Base-by-base conservation (phyloP, 495 filamentous ascomycete genomes). In the Penicillium maclennaniae region DNA sequence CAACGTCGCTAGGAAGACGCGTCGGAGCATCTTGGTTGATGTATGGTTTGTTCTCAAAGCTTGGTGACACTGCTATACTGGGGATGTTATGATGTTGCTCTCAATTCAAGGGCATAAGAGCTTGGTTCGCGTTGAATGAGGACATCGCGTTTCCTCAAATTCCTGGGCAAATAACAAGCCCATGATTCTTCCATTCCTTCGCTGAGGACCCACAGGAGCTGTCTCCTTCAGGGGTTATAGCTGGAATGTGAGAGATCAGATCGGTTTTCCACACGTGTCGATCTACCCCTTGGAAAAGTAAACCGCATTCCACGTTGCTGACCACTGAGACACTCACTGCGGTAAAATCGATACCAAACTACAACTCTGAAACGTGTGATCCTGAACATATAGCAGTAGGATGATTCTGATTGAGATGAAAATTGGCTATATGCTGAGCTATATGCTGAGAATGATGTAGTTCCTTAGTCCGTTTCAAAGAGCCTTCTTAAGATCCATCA, bases 401-500 rank as follows among this genome's bases (percentile, higher is more conserved):
- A 14, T 1, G 4, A 34, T 4, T 1, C 15, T 12, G 31, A 34
- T 0, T 1, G 10, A 34, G 4, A 14, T 4, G 14, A 12, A 4
- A 10, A 34, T 4, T 12, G 3, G 5, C 10, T 10, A 34, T 12
- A 12, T 34, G 14, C 31, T 34, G 15, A 9, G 12, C n/a, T n/a
- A n/a, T n/a, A n/a, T n/a, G n/a, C n/a, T n/a, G n/a, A n/a, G n/a
- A 14, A 34, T 14, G 10, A 10, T 14, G 8, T 34, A 12, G 1
- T 31, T 31, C 7, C 31, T 10, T 34, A n/a, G 31, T 10, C 8
- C 15, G 31, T 34, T 34, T 34, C 31, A 63, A 14, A 64, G 39
- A 0, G 10, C 26, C 7, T 53, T 17, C 34, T 59, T 52, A 45
- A 73, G 37, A 40, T 73, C 64, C 42, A 73, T 59, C 43, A 73